Conservation (phyloP, 1,139 yeast species). For the Debaryomyces fabryi region DNA sequence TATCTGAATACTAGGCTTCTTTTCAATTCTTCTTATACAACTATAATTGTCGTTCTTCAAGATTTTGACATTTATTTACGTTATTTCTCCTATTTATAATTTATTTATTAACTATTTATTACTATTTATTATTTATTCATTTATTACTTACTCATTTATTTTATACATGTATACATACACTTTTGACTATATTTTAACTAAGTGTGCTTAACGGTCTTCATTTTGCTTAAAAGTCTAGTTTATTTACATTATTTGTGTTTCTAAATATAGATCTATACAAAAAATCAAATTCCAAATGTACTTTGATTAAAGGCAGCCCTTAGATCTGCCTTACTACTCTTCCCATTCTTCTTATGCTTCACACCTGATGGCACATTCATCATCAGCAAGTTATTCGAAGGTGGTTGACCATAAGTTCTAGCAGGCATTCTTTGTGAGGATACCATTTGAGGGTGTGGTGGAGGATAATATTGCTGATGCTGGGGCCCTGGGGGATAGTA, state of each 20-base stretch:
- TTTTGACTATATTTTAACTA: too few relatives aligned
- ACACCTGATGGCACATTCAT: constrained; percentile 42
- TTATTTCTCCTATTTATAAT: constrained; percentile 9
- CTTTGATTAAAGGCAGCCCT: constrained; percentile 47
- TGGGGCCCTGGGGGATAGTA: neutral
- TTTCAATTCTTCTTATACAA: constrained; percentile 10
- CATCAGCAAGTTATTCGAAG: constrained; percentile 37
- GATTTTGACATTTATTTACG: neutral
- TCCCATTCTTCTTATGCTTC: constrained; percentile 37
- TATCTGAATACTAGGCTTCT: constrained; percentile 63
- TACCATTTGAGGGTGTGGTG: neutral
- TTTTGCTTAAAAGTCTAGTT: neutral
- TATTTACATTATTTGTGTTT: neutral
- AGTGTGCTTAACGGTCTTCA: neutral
- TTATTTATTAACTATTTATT: constrained; percentile 1
- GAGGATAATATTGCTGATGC: neutral
- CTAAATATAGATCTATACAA: neutral
- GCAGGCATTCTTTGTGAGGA: constrained; percentile 11
- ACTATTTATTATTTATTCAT: constrained; percentile 8
- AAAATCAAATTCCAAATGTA: constrained; percentile 40
- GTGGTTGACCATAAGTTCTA: constrained; percentile 16
- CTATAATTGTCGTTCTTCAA: neutral
- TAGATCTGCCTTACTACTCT: constrained; percentile 40
- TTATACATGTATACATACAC: neutral
- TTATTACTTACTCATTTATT: neutral